A percentile compares a stretch with the other conserved stretches of the same genome.
These are phyloP conservation scores for Crepidotus variabilis DNA, from an alignment of 768 basidiomycete genomes.

Conservation along the genomic window DNA sequence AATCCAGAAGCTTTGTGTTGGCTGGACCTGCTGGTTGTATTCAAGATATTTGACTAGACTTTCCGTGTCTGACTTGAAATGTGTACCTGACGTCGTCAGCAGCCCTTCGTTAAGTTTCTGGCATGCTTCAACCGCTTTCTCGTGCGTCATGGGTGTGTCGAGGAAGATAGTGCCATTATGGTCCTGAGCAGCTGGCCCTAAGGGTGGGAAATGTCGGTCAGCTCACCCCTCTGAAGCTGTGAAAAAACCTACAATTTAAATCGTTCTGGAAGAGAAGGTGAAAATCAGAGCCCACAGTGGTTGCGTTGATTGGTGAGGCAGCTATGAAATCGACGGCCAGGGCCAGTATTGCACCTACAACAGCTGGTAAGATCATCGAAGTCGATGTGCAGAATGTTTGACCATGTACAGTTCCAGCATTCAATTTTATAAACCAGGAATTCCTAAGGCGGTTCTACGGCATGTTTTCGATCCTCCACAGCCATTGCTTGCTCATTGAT, in stretches of 20 bases:
- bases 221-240: neutral
- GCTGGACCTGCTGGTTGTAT: conserved; percentile 2
- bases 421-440: no score
- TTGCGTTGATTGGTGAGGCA: conserved; percentile 8
- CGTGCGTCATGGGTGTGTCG: conserved; percentile 9
- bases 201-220: neutral
- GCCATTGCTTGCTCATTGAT: no score
- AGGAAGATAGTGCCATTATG: conserved; percentile 18
- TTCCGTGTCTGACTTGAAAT: conserved; percentile 16
- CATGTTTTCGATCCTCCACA: no score
- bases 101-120: conserved; percentile 17
- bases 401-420: no score
- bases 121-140: conserved; percentile 14
- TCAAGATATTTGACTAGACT: conserved; percentile 13
- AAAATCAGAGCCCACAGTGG: conserved; percentile 18
- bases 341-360: neutral
- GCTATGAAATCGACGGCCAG: conserved; percentile 2
- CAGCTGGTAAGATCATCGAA: no score
- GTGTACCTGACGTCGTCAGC: conserved; percentile 14
- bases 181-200: conserved; percentile 19
- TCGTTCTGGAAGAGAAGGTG: conserved; percentile 30
- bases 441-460: no score
- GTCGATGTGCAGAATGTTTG: no score
- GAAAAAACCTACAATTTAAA: conserved; percentile 22
- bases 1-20: conserved; percentile 16